These are phyloP conservation scores for Eucalyptus coolabah DNA, from an alignment of 345 rosid genomes.

Conservation along the genomic window DNA sequence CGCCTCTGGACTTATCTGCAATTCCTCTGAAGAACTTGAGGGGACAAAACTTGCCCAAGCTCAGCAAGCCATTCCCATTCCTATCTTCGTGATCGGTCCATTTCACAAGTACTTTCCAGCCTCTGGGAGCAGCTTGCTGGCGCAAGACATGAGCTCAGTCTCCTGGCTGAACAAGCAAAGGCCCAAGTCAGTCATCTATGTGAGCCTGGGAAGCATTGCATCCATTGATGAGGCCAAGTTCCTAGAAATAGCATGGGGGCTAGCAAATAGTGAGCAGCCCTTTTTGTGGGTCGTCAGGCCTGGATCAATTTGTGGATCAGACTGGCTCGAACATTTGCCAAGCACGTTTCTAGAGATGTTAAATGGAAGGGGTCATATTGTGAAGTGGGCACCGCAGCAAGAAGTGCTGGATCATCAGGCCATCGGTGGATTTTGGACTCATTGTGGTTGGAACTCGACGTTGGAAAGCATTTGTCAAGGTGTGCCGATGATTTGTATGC, in stretches of 20 bases:
- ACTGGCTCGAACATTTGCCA: background rate
- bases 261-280: background rate
- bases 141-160: constrained; percentile 12
- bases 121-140: constrained; percentile 7
- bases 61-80: background rate
- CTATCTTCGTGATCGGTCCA: constrained; percentile 29
- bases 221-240: background rate
- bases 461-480: background rate
- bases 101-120: constrained; percentile 19
- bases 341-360: background rate
- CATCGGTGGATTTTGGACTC: background rate
- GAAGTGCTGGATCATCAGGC: background rate
- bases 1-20: constrained; percentile 16
- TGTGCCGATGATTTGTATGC: background rate
- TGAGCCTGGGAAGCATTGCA: constrained; percentile 34
- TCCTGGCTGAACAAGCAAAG: constrained; percentile 24
- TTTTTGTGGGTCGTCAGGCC: background rate
- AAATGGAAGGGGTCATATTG: background rate
- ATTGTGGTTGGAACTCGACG: background rate
- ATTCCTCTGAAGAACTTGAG: constrained; percentile 21
- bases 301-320: background rate
- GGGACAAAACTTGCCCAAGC: background rate
- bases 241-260: background rate
- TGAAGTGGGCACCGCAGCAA: constrained; percentile 1
- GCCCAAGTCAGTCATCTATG: constrained; percentile 21